Evolutionary conservation across 2,329 filamentous ascomycete genomes (phyloP), one percentile per base, ranked within the genome.

Genomic region (Paecilomyces dactylethromorphus): DNA sequence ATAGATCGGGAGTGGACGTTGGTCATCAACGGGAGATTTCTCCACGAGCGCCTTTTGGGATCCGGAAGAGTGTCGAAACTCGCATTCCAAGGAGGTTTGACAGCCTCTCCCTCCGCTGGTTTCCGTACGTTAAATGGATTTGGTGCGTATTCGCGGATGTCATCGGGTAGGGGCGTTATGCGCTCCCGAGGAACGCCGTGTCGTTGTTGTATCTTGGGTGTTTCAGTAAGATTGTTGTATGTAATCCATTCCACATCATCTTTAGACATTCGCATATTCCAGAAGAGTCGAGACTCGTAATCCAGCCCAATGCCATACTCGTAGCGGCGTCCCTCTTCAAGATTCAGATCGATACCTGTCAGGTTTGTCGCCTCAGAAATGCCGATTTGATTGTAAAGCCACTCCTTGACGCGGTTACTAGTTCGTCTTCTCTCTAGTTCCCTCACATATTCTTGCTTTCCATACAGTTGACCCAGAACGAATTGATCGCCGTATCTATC

Each of bases 261-360:
- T 18, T 73, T 69, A 1, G 74, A 70, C 31, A 76, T 68, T 8
- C 71, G 67, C 61, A 75, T 76, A 54, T 74, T 79, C 66, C 79
- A 76, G 66, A 83, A 82, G 2, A 84, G 72, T 1, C 74, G 70
- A 6, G 81, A 80, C 53, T 78, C 73, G 63, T 81, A 83, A 66
- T 84, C 81, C 7, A 83, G 70, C 3, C 80, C 80, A 12, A 83
- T 79, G 3, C 78, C 77, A 58, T 76, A 82, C 56, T 84, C 81
- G 63, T 81, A 79, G 3, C 72, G 73, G 13, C 68, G 72, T 7
- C 72, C 75, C 0, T 69, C 60, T 22, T 75, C 66, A 1, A 76
- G 64, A 29, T 68, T 67, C 49, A 75, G 63, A 29, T 67, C 68
- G 21, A 72, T 67, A 3, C 69, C 66, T 0, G 73, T 74, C 15